Base-by-base conservation (phyloP, 108 stramenopile genomes). In the Nitzschia putrida region DNA sequence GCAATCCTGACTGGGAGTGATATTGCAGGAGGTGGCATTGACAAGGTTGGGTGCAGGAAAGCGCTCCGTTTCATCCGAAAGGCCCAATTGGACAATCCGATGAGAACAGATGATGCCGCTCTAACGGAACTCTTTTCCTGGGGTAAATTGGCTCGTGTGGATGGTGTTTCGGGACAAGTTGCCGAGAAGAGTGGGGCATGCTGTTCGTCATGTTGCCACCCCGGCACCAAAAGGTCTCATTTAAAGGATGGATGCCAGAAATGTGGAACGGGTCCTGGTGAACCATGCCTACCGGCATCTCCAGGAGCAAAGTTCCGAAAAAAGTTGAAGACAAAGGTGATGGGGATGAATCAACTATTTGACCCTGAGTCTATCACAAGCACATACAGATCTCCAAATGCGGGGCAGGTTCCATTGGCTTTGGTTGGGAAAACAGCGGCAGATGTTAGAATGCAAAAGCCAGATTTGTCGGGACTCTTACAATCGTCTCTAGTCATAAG, bases 1-100 rank as follows among this genome's bases (percentile, higher is more conserved):
- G 92, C 89, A 22, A 61, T 90, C 37, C 57, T 93, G 8, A 87
- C 87, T 10, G 92, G 92, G 18, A 88, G 87, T 58, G 92, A 93
- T 66, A 53, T 90, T 57, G 81, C 79, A 0, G 89, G 89, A 14
- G 51, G 47, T 44, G 92, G 92, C 25, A 50, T 93, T 23, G 70
- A 81, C 9, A 83, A 88, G 40, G 73, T 90, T 23, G 92, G 92
- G 16, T 73, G 72, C 60, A 73, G 82, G 43, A 93, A 93, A 66
- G 89, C 92, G 6, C 67, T 93, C 40, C 77, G 85, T 12, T 90
- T 93, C 51, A 66, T 93, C 38, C 64, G 82, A 44, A 87, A 84
- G 42, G 88, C 82, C 54, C 74, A 85, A 63, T 59, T 71, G 34
- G 73, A 85, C 58, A 77, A 73, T 66, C 88, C 85, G 9, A 20